phyloP scores from a whole-genome alignment of 2,329 filamentous ascomycete genomes.

The Trichoderma pleuroti region DNA sequence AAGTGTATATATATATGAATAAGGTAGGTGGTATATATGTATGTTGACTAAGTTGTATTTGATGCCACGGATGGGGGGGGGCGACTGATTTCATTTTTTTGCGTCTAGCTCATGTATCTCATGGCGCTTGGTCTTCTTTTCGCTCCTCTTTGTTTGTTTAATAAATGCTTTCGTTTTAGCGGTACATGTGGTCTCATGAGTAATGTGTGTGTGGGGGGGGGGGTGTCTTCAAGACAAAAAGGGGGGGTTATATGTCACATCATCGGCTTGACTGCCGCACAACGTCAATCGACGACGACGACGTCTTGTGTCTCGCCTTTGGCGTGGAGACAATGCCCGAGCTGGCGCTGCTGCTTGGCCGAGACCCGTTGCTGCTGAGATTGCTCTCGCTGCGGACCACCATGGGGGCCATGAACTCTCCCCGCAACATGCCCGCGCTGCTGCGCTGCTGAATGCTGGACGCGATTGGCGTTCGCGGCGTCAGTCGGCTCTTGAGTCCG shows the following conservation, averaged over 20 bases:
- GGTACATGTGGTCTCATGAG: background rate
- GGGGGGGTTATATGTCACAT: background rate
- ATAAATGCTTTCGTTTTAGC: background rate
- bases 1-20: background rate
- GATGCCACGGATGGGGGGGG: background rate
- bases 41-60: background rate
- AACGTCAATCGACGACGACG: constrained; percentile 9
- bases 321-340: background rate
- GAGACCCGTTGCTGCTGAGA: constrained; percentile 26
- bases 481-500: constrained; percentile 36
- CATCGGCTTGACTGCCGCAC: constrained; percentile 12
- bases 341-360: constrained; percentile 22
- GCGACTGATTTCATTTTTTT: background rate
- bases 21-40: background rate
- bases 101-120: background rate
- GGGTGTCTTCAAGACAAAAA: background rate
- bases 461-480: constrained; percentile 37
- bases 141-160: background rate
- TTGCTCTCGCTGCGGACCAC: constrained; percentile 39
- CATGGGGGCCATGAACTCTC: constrained; percentile 27
- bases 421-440: constrained; percentile 20
- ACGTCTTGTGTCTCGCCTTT: constrained; percentile 13
- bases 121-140: background rate
- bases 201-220: background rate
- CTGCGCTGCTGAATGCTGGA: constrained; percentile 26